Evolutionary conservation across 306 rosid species (phyloP), one percentile per base, ranked within the genome.

Genomic region (Dalbergia cultrata): DNA sequence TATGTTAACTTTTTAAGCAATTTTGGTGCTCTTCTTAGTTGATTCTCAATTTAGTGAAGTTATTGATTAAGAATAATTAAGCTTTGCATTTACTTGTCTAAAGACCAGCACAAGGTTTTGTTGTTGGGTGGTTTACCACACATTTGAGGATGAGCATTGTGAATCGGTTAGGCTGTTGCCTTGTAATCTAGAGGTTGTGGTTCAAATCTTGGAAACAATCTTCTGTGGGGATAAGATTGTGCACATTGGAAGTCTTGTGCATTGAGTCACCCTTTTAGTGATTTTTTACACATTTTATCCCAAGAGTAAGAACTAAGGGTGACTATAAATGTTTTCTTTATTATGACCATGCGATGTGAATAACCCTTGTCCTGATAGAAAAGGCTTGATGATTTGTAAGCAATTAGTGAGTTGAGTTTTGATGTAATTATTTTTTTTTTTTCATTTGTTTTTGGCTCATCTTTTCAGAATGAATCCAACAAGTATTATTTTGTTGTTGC

Each of bases 401-500:
- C 75, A 33, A 54, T 19, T 44, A 67, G 64, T 50, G 5, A 68
- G 26, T 68, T 69, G 59, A 53, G 9, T 85, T 83, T 73, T 73
- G 10, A 47, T 56, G 49, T 44, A 64, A 72, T 17, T 31, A 9
- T 19, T 53, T 49, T 76, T 9, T 41, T 72, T 4, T 6, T n/a
- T n/a, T n/a, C n/a, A n/a, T n/a, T 8, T 59, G 39, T 11, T 19
- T 54, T n/a, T 54, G 60, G 41, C 35, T 65, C 67, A 45, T 41
- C 33, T 65, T 71, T 72, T 82, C 84, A 91, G 97, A 58, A 80
- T 80, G 81, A 79, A 43, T 47, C 88, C 76, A 89, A 70, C 63
- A 93, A 85, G 87, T 93, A 93, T 80, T 82, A 92, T 67, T 93
- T 96, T 57, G 39, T 93, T 73, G 90, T 96, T 84, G 99, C 99